Base-by-base conservation (phyloP, 1,284 basidiomycete genomes). In the Fomitopsis betulina region DNA sequence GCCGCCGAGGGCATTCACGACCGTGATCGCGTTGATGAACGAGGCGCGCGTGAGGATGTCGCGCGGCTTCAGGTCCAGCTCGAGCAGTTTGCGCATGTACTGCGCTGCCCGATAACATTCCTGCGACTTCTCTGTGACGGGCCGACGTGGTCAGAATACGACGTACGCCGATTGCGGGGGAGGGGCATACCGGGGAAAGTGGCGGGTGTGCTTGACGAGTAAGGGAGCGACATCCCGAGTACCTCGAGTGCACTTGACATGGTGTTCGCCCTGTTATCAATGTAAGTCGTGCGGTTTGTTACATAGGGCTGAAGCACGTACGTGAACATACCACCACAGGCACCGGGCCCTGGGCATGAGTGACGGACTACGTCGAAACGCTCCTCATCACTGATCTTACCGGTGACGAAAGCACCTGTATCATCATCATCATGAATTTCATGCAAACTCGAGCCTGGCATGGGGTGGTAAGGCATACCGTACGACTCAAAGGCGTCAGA, bases 191-290 rank as follows among this genome's bases (percentile, higher is more conserved):
- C 81, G 57, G 90, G 82, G 72, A 88, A 89, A 38, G 83, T 75
- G 6, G 94, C 94, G 1, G 94, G 94, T 33, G 82, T 93, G 61
- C 89, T 90, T 0, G 93, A 88, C 33, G 91, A 93, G 67, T 93
- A 93, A 0, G 95, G 95, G 30, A 97, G 77, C 19, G 93, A 92
- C 83, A 98, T 91, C 35, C 95, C 96, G 62, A 97, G 81, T 1
- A 92, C 94, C 73, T 98, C 95, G 39, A 96, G 82, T 19, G 88
- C 87, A 37, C 89, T 89, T 63, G 91, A 93, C 93, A 95, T 94
- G 1, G 93, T 94, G 63, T 94, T 93, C 23, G 91, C 91, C 5
- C 83, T 84, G 42, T n/a, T 53, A 50, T 2, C 21, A 12, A 15
- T 33, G 9, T 52, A 5, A 56, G 19, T 51, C 13, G 49, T 25